phyloP scores from a whole-genome alignment of 768 basidiomycete genomes.

The Mrakia blollopis region DNA sequence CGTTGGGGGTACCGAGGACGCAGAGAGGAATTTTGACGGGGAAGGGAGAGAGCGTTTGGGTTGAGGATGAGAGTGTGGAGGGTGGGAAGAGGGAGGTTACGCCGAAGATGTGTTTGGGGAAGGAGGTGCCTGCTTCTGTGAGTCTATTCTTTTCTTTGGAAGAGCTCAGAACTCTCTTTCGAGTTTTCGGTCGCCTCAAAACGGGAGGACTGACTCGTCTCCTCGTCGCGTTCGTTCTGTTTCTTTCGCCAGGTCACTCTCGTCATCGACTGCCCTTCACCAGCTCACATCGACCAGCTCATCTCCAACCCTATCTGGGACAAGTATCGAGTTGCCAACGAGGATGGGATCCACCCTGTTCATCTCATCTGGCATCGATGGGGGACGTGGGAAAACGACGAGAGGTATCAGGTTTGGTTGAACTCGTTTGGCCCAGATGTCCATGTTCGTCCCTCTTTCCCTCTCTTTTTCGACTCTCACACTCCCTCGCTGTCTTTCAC shows the following conservation, averaged over 20 bases:
- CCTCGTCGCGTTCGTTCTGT: neutral
- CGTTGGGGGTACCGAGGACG: conserved; percentile 58
- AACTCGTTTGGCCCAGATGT: conserved; percentile 56
- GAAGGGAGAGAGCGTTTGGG: conserved; percentile 43
- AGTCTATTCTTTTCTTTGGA: neutral
- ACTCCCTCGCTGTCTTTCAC: too few species aligned
- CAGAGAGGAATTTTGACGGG: conserved; percentile 56
- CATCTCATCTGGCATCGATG: conserved; percentile 51
- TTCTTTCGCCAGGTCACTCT: conserved; percentile 39
- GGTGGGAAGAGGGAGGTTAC: conserved; percentile 42
- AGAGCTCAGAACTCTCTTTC: too few species aligned
- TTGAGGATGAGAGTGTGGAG: conserved; percentile 55
- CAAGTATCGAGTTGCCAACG: conserved; percentile 35
- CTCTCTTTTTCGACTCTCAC: neutral
- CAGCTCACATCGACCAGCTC: conserved; percentile 55
- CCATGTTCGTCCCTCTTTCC: conserved; percentile 52
- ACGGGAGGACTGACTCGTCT: neutral
- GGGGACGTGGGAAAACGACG: conserved; percentile 59
- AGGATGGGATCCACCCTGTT: conserved; percentile 51
- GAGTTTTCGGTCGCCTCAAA: too few species aligned
- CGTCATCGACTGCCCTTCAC: conserved; percentile 66
- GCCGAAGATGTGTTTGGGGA: conserved; percentile 39
- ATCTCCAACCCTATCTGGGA: conserved; percentile 35
- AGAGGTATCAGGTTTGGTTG: conserved; percentile 69
- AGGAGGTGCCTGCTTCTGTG: conserved; percentile 31